These are phyloP conservation scores for Fraxinus xanthoxyloides DNA, from an alignment of 305 asterid genomes.

Conservation along the genomic window DNA sequence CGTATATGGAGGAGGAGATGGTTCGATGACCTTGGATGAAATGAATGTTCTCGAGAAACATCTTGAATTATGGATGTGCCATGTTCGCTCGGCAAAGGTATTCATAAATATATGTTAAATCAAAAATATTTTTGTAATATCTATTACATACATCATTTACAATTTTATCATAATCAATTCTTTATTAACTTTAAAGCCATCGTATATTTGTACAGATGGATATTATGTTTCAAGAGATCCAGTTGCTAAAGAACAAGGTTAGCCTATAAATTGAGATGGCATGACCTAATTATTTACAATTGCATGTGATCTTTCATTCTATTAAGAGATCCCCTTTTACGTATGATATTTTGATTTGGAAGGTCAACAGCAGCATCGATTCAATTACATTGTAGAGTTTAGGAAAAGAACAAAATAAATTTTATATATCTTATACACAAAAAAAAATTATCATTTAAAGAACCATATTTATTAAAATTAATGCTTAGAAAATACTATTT, in stretches of 20 bases:
- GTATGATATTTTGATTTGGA: background rate
- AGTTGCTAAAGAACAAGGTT: conserved; percentile 76
- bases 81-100: conserved; percentile 85
- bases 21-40: conserved; percentile 63
- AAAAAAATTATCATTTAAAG: too few species aligned
- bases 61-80: conserved; percentile 69
- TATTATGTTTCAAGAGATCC: conserved; percentile 83
- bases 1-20: conserved; percentile 69
- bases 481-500: too few species aligned
- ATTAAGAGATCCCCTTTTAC: background rate
- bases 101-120: background rate
- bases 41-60: conserved; percentile 65
- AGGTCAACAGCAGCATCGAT: background rate
- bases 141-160: background rate
- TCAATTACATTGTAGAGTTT: background rate
- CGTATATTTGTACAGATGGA: conserved; percentile 55
- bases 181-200: background rate
- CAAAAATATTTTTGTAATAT: background rate
- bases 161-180: background rate
- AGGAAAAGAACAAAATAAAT: too few species aligned
- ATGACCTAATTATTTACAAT: background rate
- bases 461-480: too few species aligned
- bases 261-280: background rate
- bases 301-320: background rate
- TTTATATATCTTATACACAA: too few species aligned